Conservation (phyloP, 1,284 basidiomycete species). For the Boletus smithii region DNA sequence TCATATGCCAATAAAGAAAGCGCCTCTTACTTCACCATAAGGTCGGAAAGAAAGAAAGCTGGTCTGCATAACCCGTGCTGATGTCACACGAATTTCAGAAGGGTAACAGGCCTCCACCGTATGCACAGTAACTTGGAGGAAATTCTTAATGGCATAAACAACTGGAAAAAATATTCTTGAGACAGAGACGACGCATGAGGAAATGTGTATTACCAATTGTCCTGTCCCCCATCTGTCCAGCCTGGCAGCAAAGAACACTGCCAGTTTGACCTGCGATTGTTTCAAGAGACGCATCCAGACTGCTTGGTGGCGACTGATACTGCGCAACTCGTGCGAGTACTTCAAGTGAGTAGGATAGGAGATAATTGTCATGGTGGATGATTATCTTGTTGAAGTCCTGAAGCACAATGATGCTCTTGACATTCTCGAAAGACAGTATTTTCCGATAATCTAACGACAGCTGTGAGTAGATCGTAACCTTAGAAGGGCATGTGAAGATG, state of each 20-base stretch:
- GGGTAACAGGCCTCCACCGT: conserved; percentile 40
- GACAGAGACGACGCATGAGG: not conserved
- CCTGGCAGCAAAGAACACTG: conserved; percentile 57
- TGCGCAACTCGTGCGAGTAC: conserved; percentile 55
- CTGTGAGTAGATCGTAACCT: conserved; percentile 3
- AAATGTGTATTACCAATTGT: conserved; percentile 46
- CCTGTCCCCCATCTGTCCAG: conserved; percentile 49
- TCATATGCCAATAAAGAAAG: conserved; percentile 1
- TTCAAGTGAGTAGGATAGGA: conserved; percentile 69
- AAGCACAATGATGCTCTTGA: conserved; percentile 53
- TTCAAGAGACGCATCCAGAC: conserved; percentile 55
- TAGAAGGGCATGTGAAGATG: conserved; percentile 18
- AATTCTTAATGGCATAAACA: conserved; percentile 61
- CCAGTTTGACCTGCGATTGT: conserved; percentile 49
- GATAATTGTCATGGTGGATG: conserved; percentile 54
- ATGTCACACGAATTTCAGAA: conserved; percentile 30
- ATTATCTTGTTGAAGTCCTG: conserved; percentile 64
- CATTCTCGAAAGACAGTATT: conserved; percentile 48
- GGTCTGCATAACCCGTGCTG: conserved; percentile 31
- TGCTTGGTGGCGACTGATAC: conserved; percentile 43
- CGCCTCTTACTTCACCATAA: conserved; percentile 56
- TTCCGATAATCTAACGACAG: conserved; percentile 48
- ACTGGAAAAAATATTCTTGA: conserved; percentile 41
- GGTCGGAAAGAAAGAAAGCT: conserved; percentile 46
- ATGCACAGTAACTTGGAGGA: conserved; percentile 54